These are phyloP conservation scores for Zygoascus ofunaensis DNA, from an alignment of 805 yeast genomes.

Conservation along the genomic window DNA sequence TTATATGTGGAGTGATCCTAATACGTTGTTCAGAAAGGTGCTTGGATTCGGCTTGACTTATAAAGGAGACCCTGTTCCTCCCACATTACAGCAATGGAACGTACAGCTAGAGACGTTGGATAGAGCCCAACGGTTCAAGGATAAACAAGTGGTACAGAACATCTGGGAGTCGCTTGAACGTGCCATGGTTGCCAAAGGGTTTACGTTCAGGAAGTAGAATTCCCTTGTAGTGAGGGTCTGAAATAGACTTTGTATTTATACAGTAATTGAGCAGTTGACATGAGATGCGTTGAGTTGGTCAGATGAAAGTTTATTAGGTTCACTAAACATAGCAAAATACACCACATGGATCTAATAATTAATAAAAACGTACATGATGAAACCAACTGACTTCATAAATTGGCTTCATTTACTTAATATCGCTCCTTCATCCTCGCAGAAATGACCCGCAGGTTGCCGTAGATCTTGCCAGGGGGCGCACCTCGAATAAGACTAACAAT, in stretches of 20 bases:
- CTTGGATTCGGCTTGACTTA: constrained; percentile 74
- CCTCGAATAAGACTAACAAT: constrained; percentile 92
- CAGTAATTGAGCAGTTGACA: no score
- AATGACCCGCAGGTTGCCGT: constrained; percentile 92
- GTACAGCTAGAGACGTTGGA: constrained; percentile 72
- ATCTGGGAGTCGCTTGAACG: constrained; percentile 82
- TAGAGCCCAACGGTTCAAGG: constrained; percentile 75
- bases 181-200: constrained; percentile 58
- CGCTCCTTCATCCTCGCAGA: constrained; percentile 97
- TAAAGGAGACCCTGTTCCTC: constrained; percentile 72
- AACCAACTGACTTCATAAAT: no score
- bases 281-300: no score
- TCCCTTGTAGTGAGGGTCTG: no score
- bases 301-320: no score
- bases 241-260: no score
- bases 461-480: constrained; percentile 97
- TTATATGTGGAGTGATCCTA: constrained; percentile 77
- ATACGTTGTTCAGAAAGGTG: constrained; percentile 67
- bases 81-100: constrained; percentile 76
- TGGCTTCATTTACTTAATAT: no score
- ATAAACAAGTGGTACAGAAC: constrained; percentile 73
- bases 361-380: no score
- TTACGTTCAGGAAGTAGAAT: background rate
- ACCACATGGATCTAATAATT: no score
- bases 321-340: no score